Evolutionary conservation across 306 rosid species (phyloP).

Genomic region (Quercus ilex): DNA sequence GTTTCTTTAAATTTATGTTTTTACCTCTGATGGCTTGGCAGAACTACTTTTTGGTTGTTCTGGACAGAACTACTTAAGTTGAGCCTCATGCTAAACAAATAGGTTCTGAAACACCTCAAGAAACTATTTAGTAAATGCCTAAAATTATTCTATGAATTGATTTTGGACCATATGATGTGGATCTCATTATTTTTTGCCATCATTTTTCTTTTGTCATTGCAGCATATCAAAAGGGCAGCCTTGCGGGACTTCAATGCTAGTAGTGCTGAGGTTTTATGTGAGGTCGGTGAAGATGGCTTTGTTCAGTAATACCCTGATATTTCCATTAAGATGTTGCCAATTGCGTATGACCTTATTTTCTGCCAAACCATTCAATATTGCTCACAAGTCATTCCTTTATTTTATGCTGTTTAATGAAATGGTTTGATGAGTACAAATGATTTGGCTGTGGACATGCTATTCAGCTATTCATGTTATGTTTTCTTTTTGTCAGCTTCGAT

Average conservation of each 20-base stretch:
- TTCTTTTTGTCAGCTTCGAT: constrained; percentile 64
- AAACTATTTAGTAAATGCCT: not conserved
- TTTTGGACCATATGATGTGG: not conserved
- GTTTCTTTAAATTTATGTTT: not conserved
- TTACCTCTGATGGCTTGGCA: not conserved
- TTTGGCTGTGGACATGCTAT: not conserved
- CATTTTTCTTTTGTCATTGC: constrained; percentile 29
- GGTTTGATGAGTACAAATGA: not conserved
- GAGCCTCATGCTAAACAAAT: not conserved
- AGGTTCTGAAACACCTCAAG: not conserved
- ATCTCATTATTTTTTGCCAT: not conserved
- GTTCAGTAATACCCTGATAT: not conserved
- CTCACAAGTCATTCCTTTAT: not conserved
- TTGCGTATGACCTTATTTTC: not conserved
- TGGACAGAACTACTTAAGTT: not conserved
- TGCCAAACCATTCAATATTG: not conserved
- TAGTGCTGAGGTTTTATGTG: constrained; percentile 87
- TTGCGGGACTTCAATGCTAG: constrained; percentile 60
- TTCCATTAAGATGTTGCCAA: not conserved
- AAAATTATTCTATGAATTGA: not conserved
- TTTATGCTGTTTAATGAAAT: not conserved
- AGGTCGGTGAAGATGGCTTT: constrained; percentile 42
- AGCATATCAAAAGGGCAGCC: constrained; percentile 86
- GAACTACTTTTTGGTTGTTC: not conserved
- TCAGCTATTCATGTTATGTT: not conserved